Evolutionary conservation across 257 asterid species (phyloP).

Genomic region (Paulownia fortunei): DNA sequence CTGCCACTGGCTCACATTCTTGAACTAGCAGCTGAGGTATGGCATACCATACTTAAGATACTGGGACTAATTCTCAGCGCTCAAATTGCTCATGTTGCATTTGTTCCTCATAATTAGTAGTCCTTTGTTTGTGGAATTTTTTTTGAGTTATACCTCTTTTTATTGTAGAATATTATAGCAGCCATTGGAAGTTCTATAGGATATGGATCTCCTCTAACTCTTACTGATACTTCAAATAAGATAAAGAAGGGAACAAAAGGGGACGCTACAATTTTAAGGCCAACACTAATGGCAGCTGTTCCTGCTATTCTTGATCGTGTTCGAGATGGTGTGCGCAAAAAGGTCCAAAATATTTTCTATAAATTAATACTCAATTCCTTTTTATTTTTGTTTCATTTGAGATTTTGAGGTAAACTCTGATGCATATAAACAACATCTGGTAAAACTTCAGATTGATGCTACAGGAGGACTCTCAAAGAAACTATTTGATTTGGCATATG

Average conservation of each 20-base stretch:
- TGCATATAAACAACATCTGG: slow-evolving; percentile 19
- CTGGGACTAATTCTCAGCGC: neutral
- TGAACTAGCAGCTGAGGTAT: slow-evolving; percentile 98
- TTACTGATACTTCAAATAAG: slow-evolving; percentile 94
- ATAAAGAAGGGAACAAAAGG: slow-evolving; percentile 95
- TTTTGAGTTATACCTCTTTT: slow-evolving; percentile 20
- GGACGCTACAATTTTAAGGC: slow-evolving; percentile 81
- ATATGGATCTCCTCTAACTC: slow-evolving; percentile 95
- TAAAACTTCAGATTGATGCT: slow-evolving; percentile 74
- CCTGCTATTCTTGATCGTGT: slow-evolving; percentile 99
- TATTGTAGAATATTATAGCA: slow-evolving; percentile 69
- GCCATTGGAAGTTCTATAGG: slow-evolving; percentile 94
- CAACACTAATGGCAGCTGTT: slow-evolving; percentile 93
- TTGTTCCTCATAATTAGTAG: neutral
- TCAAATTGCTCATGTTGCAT: neutral
- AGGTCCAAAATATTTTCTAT: slow-evolving; percentile 51
- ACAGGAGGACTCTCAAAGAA: slow-evolving; percentile 84
- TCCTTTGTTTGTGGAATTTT: neutral
- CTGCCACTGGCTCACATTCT: slow-evolving; percentile 97
- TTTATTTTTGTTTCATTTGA: slow-evolving; percentile 11
- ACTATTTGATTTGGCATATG: slow-evolving; percentile 85
- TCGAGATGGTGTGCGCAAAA: slow-evolving; percentile 96
- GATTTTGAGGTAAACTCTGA: slow-evolving; percentile 25
- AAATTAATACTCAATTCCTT: slow-evolving; percentile 5
- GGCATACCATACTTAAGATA: slow-evolving; percentile 11